These are phyloP conservation scores for Fraxinus sp. DNA, from an alignment of 305 asterid genomes.

Conservation along the genomic window DNA sequence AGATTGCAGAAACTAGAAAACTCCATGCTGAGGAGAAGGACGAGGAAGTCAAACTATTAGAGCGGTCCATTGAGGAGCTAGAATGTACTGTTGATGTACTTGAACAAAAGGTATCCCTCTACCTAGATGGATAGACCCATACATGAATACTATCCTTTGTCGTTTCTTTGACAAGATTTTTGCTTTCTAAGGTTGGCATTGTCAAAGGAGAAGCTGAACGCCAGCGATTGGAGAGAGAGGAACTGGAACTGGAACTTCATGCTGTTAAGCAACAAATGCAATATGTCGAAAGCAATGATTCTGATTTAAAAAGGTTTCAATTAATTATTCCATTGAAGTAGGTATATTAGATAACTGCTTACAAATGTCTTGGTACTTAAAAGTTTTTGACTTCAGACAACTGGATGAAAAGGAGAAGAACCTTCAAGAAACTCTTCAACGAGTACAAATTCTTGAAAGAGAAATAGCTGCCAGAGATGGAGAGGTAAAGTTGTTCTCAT, in stretches of 20 bases:
- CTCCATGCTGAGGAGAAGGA: conserved; percentile 74
- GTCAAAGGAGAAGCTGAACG: conserved; percentile 93
- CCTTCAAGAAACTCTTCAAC: conserved; percentile 60
- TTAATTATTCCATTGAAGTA: conserved; percentile 5
- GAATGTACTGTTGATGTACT: conserved; percentile 86
- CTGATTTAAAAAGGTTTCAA: conserved; percentile 65
- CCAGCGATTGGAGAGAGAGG: conserved; percentile 89
- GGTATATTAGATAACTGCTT: conserved; percentile 2
- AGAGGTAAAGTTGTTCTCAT: conserved; percentile 51
- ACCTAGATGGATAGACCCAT: conserved; percentile 7
- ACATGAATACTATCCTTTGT: neutral
- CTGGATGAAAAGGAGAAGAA: conserved; percentile 62
- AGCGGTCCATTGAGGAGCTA: conserved; percentile 83
- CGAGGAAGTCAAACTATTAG: conserved; percentile 82
- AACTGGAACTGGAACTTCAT: conserved; percentile 91
- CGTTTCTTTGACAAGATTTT: conserved; percentile 30
- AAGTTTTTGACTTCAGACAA: conserved; percentile 44
- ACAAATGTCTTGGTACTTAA: conserved; percentile 20
- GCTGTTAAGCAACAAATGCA: conserved; percentile 75
- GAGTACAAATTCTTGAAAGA: conserved; percentile 73
- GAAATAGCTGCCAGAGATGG: conserved; percentile 75
- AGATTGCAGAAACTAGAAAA: conserved; percentile 62
- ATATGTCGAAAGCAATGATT: conserved; percentile 51
- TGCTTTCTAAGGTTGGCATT: conserved; percentile 60
- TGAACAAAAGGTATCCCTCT: conserved; percentile 75